Base-by-base conservation (phyloP, 192 early-diverging fungal genomes). In the Haplosporangium gracile region DNA sequence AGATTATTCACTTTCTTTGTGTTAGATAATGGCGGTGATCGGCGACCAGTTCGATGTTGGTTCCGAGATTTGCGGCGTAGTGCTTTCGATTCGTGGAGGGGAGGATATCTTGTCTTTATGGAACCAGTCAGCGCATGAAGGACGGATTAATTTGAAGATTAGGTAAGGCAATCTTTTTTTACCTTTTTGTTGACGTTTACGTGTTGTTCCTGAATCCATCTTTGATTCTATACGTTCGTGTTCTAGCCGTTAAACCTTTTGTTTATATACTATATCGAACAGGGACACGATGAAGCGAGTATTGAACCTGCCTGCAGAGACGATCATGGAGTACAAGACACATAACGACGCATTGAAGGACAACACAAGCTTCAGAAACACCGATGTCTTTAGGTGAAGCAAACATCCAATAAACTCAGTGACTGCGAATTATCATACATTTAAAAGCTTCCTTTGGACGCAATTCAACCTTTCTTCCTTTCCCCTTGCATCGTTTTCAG, bases 21-120 rank as follows among this genome's bases (percentile, higher is more conserved):
- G 24, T 29, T 81, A 94, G 93, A 83, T 94, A 22, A 91, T 98
- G 90, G 96, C 97, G 18, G 93, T 98, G 32, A 94, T 97, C 81
- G 97, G 97, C 57, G 97, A 98, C 53, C 95, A 96, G 75, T 98
- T 98, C 88, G 95, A 96, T 74, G 95, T 96, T 24, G 95, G 95
- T 9, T 91, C 93, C 45, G 96, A 98, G 84, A 96, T 99, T 51
- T 98, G 96, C 88, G 98, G 98, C 36, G 94, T 95, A 34, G 98
- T 99, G 16, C 90, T 99, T 72, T 98, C 97, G 36, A 97, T 99
- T 79, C 91, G 98, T 47, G 95, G 95, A 82, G 93, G 92, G 13
- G 97, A 99, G 87, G 98, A 99, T 81, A 99, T 99, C 43, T 89
- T 99, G 40, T 98, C 97, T 47, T 85, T 99, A 81, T 99, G 98